Evolutionary conservation across 2,329 filamentous ascomycete genomes (phyloP).

Genomic region (Corniculantispora saksenae): DNA sequence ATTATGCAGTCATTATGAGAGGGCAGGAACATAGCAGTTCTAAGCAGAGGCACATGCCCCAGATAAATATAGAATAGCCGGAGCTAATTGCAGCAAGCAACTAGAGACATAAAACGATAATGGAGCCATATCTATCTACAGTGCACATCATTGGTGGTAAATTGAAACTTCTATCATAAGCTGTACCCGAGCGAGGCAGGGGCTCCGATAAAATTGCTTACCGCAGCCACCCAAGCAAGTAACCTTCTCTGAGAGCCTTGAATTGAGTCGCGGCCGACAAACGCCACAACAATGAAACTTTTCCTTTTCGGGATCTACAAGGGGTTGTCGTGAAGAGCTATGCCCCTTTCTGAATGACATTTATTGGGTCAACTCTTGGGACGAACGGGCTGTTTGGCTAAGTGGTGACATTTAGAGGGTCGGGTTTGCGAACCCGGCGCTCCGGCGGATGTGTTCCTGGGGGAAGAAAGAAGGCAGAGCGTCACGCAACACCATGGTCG

Average conservation of each 20-base stretch:
- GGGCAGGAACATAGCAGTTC: no score
- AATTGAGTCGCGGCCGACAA: neutral
- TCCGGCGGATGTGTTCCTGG: neutral
- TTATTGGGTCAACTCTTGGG: no score
- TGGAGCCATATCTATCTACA: neutral
- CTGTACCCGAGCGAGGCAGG: neutral
- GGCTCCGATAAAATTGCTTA: neutral
- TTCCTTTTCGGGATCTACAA: neutral
- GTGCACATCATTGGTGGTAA: neutral
- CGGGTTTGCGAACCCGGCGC: neutral
- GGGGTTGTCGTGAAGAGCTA: no score
- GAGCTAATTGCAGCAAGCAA: no score
- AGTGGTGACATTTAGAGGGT: neutral
- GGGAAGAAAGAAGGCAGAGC: neutral
- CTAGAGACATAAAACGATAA: neutral
- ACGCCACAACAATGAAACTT: neutral
- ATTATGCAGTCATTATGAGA: no score
- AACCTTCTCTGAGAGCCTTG: neutral
- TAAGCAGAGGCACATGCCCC: no score
- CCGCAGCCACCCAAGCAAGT: no score
- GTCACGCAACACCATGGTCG: neutral
- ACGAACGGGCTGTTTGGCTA: no score
- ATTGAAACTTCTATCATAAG: neutral
- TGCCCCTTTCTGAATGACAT: no score
- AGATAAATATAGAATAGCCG: no score